Percentiles rank a stretch among this genome's conserved stretches.
phyloP scores from a whole-genome alignment of 2,329 filamentous ascomycete genomes.

The Penicillium sp. region DNA sequence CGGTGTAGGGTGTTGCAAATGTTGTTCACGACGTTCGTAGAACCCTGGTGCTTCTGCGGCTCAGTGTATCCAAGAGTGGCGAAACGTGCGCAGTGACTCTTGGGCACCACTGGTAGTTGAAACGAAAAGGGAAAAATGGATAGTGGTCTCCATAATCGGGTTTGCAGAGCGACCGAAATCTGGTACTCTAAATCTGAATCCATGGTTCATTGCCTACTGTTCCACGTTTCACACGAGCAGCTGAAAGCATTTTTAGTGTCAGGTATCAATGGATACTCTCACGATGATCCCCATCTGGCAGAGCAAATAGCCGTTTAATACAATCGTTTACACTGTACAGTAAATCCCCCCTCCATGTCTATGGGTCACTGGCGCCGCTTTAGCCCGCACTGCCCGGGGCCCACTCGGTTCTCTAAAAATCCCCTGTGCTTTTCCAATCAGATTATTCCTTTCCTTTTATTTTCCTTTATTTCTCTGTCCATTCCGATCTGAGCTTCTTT shows the following conservation, averaged over 20 bases:
- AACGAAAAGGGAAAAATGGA: not conserved
- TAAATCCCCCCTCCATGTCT: slow-evolving; percentile 35
- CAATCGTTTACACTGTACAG: slow-evolving; percentile 1
- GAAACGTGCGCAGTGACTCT: not conserved
- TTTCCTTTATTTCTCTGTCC: slow-evolving; percentile 12
- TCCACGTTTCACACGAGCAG: slow-evolving; percentile 3
- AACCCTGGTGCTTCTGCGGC: not conserved
- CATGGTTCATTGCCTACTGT: slow-evolving; percentile 3
- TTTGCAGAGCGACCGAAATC: slow-evolving; percentile 4
- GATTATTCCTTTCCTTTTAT: slow-evolving; percentile 16
- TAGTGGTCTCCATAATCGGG: slow-evolving; percentile 12
- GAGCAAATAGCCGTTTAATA: not conserved
- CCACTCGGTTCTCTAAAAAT: slow-evolving; percentile 24
- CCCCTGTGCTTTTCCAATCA: slow-evolving; percentile 17
- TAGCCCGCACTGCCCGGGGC: slow-evolving; percentile 23
- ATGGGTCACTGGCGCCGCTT: slow-evolving; percentile 35
- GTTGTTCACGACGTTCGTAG: not conserved
- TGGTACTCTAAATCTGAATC: slow-evolving; percentile 10
- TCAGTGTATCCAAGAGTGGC: not conserved
- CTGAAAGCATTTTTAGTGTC: not conserved
- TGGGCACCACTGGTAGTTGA: slow-evolving; percentile 3
- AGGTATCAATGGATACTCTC: not conserved
- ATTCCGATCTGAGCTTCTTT: slow-evolving; percentile 9
- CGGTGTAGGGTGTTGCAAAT: not conserved
- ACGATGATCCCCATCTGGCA: not conserved